These are phyloP conservation scores for Trametes hirsuta DNA, from an alignment of 1,284 basidiomycete genomes.

Conservation along the genomic window DNA sequence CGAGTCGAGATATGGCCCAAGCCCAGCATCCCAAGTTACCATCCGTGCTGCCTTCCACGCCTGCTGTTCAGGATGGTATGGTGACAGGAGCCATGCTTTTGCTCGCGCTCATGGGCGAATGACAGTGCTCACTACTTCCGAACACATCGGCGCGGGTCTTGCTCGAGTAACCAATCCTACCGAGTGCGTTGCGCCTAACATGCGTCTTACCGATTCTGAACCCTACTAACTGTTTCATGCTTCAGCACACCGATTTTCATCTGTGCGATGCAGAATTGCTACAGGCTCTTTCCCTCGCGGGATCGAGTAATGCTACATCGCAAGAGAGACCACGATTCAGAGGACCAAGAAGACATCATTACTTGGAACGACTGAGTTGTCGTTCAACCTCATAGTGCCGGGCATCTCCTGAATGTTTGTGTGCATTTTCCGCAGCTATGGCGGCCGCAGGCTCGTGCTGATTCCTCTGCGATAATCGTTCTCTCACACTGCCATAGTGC, in stretches of 20 bases:
- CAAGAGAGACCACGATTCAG: conserved; percentile 69
- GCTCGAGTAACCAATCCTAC: conserved; percentile 57
- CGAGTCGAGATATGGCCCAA: conserved; percentile 21
- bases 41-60: conserved; percentile 34
- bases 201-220: neutral
- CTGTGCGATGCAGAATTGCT: conserved; percentile 65
- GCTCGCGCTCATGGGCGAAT: neutral
- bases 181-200: conserved; percentile 43
- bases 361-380: conserved; percentile 68
- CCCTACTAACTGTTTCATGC: neutral
- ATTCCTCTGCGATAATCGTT: neutral
- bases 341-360: conserved; percentile 60
- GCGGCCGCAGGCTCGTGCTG: neutral
- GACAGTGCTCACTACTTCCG: conserved; percentile 49
- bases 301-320: conserved; percentile 73
- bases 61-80: conserved; percentile 38
- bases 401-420: neutral
- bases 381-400: too few relatives aligned
- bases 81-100: neutral
- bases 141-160: conserved; percentile 47
- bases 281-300: conserved; percentile 70
- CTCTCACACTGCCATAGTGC: neutral
- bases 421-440: neutral
- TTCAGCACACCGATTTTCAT: conserved; percentile 68
- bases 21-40: conserved; percentile 31